Evolutionary conservation across 768 basidiomycete species (phyloP), one percentile per base, ranked within the genome.

Genomic region (Asterophora parasitica): DNA sequence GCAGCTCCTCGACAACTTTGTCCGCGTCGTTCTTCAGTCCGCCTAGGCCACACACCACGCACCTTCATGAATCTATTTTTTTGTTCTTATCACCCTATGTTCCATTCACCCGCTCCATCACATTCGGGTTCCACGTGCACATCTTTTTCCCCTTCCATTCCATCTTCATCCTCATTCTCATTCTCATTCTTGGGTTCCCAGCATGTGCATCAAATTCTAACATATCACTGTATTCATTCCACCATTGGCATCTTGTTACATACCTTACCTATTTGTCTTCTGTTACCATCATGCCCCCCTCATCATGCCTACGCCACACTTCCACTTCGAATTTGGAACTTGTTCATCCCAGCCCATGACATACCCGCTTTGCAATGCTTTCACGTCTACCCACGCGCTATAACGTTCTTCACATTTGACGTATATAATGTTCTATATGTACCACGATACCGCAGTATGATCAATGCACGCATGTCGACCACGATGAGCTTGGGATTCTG

Each of bases 1-100:
- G 51, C 66, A 64, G 16, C 71, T 88, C 42, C 63, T 88, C 63
- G 78, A 81, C 50, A 73, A 74, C 49, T 82, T 88, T 55, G 65
- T 78, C 40, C 69, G 73, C 42, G 77, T 87, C 49, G 81, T 86
- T 49, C 62, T 80, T 31, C 74, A 75, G 49, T 72, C 73, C 52
- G 72, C 71, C 46, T 78, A 51, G 39, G 17, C 31, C 34, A 12
- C 32, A n/a, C n/a, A n/a, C n/a, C n/a, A n/a, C n/a, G n/a, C n/a
- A n/a, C n/a, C n/a, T n/a, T n/a, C n/a, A n/a, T n/a, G 11, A 23
- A 3, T 23, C 23, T 1, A 15, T 41, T 13, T 28, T 23, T 23
- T 11, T 28, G 40, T 33, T 44, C 13, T 31, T 42, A 13, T 27
- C 12, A 23, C 42, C 33, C 33, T 28, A 28, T 11, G 15, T 15